Base-by-base conservation (phyloP, 2,329 filamentous ascomycete genomes). In the Fusarium secorum region DNA sequence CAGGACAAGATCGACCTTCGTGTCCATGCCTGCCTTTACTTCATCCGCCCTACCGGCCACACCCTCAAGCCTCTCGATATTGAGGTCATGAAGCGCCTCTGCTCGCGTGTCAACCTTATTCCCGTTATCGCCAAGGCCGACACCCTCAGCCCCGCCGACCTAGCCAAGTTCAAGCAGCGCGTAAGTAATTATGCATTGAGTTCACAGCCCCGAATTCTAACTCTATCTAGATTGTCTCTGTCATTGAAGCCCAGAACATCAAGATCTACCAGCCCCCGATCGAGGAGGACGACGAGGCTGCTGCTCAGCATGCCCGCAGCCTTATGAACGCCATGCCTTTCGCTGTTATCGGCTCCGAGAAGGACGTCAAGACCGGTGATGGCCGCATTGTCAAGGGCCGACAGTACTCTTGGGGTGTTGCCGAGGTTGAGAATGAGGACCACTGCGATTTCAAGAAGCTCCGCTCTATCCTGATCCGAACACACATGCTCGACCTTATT, bases 371-470 rank as follows among this genome's bases (percentile, higher is more conserved):
- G 89, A 97, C 95, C 60, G 88, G 90, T 77, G 96, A 99, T 79
- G 94, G 94, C 78, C 95, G 95, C 81, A 97, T 97, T 74, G 95
- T 98, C 82, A 99, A 99, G 90, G 96, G 96, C 75, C 94, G 96
- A 72, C 97, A 99, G 84, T 99, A 99, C 85, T 94, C 94, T 60
- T 99, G 96, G 96, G 96, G 96, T 88, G 96, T 99, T 78, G 96
- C 96, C 69, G 96, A 99, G 84, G 96, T 99, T 56, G 96, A 99
- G 89, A 99, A 99, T 81, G 96, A 99, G 85, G 96, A 99, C 81
- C 96, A 99, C 88, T 99, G 96, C 85, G 96, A 99, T 85, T 99
- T 99, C 89, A 99, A 99, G 92, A 99, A 99, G 88, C 92, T 99
- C 72, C 95, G 96, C 78, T 97, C 95, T 52, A 98, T 99, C 79